Conservation (phyloP, 2,329 filamentous ascomycete species). For the Beauveria varroae region DNA sequence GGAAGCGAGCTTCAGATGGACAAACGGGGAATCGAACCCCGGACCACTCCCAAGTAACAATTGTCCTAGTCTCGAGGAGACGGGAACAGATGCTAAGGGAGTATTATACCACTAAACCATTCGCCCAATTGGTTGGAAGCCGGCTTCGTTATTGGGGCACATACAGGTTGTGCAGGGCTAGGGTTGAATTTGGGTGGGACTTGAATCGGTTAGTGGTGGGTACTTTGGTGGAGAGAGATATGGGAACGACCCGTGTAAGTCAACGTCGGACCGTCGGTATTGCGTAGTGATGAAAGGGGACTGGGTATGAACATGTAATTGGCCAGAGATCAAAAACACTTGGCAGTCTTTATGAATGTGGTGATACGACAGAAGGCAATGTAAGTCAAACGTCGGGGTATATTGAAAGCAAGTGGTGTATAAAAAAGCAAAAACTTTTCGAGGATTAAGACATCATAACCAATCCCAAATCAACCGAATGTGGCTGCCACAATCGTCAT, state of each 20-base stretch:
- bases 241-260: not conserved
- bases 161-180: conserved; percentile 11
- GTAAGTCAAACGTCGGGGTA: not conserved
- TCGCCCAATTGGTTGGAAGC: conserved; percentile 11
- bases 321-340: too few species aligned
- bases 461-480: conserved; percentile 10
- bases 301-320: not conserved
- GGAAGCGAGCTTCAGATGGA: not conserved
- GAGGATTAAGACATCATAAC: too few species aligned
- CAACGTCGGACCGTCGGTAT: not conserved
- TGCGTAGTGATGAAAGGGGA: not conserved
- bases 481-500: conserved; percentile 8
- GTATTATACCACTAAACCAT: conserved; percentile 16
- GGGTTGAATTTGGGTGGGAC: not conserved
- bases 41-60: conserved; percentile 12
- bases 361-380: too few species aligned
- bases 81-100: conserved; percentile 12
- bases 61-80: not conserved
- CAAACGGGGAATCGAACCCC: conserved; percentile 14
- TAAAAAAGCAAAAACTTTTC: not conserved
- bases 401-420: not conserved
- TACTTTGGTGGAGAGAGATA: not conserved
- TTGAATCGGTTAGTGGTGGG: not conserved
- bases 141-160: conserved; percentile 3
- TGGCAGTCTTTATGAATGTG: too few species aligned